Evolutionary conservation across 2,329 filamentous ascomycete species (phyloP).

Genomic region (Penicillium sp.): DNA sequence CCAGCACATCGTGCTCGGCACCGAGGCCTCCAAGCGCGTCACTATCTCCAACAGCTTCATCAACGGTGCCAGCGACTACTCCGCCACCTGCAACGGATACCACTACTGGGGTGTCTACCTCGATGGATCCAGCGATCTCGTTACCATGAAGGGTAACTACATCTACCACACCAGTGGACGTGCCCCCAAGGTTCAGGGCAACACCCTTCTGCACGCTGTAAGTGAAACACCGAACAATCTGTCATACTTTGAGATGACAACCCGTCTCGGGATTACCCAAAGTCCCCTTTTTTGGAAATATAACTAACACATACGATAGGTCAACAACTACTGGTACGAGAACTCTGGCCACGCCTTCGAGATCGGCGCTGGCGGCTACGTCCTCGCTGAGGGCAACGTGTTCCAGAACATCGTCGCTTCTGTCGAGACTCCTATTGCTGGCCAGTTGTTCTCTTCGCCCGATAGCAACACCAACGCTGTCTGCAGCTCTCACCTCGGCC

Average conservation of each 20-base stretch:
- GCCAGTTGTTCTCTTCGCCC: constrained; percentile 41
- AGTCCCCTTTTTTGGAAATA: too few relatives aligned
- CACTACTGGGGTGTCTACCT: constrained; percentile 63
- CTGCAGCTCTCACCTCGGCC: constrained; percentile 50
- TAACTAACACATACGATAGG: constrained; percentile 19
- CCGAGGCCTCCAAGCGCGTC: constrained; percentile 52
- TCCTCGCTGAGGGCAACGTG: constrained; percentile 58
- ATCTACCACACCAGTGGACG: constrained; percentile 59
- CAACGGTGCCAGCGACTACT: constrained; percentile 55
- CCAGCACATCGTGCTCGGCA: constrained; percentile 61
- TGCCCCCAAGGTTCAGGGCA: constrained; percentile 55
- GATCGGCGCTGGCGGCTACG: constrained; percentile 43
- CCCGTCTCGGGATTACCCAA: too few relatives aligned
- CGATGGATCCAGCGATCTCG: constrained; percentile 54
- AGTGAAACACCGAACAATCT: background rate
- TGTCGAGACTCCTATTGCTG: constrained; percentile 40
- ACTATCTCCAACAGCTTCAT: constrained; percentile 62
- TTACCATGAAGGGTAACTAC: constrained; percentile 62
- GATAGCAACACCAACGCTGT: constrained; percentile 36
- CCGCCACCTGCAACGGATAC: constrained; percentile 57
- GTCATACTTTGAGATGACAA: too few relatives aligned
- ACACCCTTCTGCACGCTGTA: constrained; percentile 56
- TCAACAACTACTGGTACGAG: constrained; percentile 62
- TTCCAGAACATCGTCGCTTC: constrained; percentile 54
- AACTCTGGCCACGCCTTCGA: constrained; percentile 60